Percentiles rank a stretch among this genome's conserved stretches.
Evolutionary conservation across 2,329 filamentous ascomycete species (phyloP).

Genomic region (Fusarium tjaetaba): DNA sequence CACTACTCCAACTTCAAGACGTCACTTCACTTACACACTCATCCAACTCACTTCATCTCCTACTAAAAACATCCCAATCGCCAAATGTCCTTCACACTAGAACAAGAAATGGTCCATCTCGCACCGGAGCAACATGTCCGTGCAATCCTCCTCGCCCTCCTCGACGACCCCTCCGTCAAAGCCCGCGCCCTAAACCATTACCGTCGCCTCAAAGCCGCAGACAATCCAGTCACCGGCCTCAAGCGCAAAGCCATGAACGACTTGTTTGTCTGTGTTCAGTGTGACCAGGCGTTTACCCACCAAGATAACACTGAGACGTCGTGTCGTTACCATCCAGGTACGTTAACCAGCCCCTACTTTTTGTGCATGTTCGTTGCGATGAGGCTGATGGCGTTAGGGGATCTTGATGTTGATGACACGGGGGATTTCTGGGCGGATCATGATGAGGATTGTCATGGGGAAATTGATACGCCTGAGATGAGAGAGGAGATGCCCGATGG

Average conservation of each 20-base stretch:
- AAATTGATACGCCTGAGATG: slow-evolving; percentile 19
- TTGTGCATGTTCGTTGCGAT: neutral
- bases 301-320: slow-evolving; percentile 19
- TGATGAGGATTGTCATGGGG: slow-evolving; percentile 5
- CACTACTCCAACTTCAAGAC: neutral
- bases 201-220: neutral
- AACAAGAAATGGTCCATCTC: neutral
- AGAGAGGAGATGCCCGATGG: slow-evolving; percentile 11
- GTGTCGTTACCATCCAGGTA: slow-evolving; percentile 25
- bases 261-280: slow-evolving; percentile 29
- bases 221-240: neutral
- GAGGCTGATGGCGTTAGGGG: neutral
- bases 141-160: slow-evolving; percentile 31
- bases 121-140: slow-evolving; percentile 32
- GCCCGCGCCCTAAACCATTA: slow-evolving; percentile 11
- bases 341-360: neutral
- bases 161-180: slow-evolving; percentile 2
- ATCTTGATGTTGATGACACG: slow-evolving; percentile 1
- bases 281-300: slow-evolving; percentile 3
- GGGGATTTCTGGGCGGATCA: slow-evolving; percentile 15
- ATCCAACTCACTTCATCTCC: no score
- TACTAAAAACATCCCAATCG: neutral
- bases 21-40: neutral
- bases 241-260: slow-evolving; percentile 35
- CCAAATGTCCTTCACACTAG: slow-evolving; percentile 3